Evolutionary conservation across 2,329 filamentous ascomycete genomes (phyloP).

Genomic region (Colletotrichum camelliae): DNA sequence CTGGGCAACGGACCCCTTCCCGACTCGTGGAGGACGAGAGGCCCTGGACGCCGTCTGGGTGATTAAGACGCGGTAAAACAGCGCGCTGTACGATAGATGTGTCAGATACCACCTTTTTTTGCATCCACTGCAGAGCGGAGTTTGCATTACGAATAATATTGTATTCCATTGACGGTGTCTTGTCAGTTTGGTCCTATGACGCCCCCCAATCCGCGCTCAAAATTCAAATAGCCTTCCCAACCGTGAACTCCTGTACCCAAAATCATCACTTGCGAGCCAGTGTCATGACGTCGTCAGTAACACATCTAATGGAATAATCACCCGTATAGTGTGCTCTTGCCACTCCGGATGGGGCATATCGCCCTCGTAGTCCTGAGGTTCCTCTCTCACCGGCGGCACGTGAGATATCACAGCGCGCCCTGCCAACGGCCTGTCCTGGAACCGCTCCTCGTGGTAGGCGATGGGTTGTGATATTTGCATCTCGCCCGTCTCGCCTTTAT

Average conservation of each 20-base stretch:
- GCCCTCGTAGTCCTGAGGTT: slow-evolving; percentile 10
- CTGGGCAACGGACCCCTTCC: slow-evolving; percentile 57
- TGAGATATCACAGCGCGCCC: slow-evolving; percentile 9
- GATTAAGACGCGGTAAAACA: background rate
- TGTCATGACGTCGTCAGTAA: no score
- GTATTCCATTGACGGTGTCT: background rate
- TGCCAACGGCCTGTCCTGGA: slow-evolving; percentile 28
- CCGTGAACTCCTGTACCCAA: no score
- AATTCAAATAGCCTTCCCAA: no score
- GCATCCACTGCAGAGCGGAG: background rate
- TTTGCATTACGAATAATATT: slow-evolving; percentile 20
- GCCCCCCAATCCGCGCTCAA: no score
- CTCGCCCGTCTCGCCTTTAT: slow-evolving; percentile 23
- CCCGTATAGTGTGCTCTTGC: slow-evolving; percentile 39
- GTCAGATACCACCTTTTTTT: background rate
- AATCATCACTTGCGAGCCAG: no score
- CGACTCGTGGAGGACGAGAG: slow-evolving; percentile 68
- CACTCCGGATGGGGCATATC: slow-evolving; percentile 38
- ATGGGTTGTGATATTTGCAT: slow-evolving; percentile 37
- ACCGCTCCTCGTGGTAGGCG: slow-evolving; percentile 26
- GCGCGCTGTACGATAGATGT: background rate
- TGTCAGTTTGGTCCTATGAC: no score
- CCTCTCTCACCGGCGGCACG: background rate
- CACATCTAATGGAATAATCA: no score
- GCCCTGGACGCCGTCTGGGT: slow-evolving; percentile 67